Base-by-base conservation (phyloP, 139 green algal genomes). In the Asterochloris erici region DNA sequence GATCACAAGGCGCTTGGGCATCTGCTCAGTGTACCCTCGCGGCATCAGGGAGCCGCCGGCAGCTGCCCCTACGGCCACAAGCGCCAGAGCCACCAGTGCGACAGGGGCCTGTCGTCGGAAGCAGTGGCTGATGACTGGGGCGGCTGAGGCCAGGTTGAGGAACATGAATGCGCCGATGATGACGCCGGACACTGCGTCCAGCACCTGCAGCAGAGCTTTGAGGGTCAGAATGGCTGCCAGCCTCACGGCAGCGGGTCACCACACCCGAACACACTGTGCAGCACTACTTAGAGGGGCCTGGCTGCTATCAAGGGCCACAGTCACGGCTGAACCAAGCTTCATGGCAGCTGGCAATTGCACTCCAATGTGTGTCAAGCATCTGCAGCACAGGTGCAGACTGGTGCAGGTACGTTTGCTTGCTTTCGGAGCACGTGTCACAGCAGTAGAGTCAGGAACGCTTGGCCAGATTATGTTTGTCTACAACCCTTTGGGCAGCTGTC, bases 111-210 rank as follows among this genome's bases (percentile, higher is more conserved):
- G 47, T n/a, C 60, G 76, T 62, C 23, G 68, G 76, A 60, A 80
- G 76, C 29, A n/a, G n/a, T 70, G 68, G 23, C n/a, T n/a, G 12
- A 80, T 24, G 23, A 29, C 61, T 11, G 76, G 76, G 21, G 60
- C 60, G 19, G 68, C 76, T 70, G 68, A 80, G 47, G 60, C 76
- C 17, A 80, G 60, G 60, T 80, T 80, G 12, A 29, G 26, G 60
- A 61, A 80, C 60, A 62, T 80, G 76, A 80, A 80, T 12, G 76
- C n/a, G 11, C 76, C 76, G 38, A 80, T 80, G 24, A 80, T 61
- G 0, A 62, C 76, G 68, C 76, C 76, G 47, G 76, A 80, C 23
- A 80, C 76, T 24, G 76, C 47, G 68, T 80, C 76, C 23, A 80
- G 19, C 19, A 79, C 75, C 75, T 79, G 75, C 54, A 79, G 21